phyloP scores from a whole-genome alignment of 2,329 filamentous ascomycete genomes.

The Colletotrichum shisoi region DNA sequence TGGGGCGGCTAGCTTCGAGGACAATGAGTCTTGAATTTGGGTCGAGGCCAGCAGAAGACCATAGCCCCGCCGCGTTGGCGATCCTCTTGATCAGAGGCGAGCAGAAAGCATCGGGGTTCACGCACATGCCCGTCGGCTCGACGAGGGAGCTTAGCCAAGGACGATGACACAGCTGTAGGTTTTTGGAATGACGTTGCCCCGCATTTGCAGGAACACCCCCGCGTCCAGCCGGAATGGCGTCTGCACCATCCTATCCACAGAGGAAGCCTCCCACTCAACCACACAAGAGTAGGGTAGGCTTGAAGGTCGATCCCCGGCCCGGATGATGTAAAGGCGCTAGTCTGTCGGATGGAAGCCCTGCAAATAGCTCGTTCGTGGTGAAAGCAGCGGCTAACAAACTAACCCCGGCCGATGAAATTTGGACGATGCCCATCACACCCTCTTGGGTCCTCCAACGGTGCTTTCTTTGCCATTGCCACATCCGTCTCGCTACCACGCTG shows the following conservation, averaged over 20 bases:
- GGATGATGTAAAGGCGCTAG: constrained; percentile 3
- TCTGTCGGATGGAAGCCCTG: neutral
- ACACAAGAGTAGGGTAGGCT: constrained; percentile 8
- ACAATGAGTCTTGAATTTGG: constrained; percentile 24
- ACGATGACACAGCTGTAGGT: constrained; percentile 5
- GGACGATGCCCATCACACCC: constrained; percentile 27
- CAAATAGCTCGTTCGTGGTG: constrained; percentile 2
- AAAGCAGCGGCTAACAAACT: constrained; percentile 11
- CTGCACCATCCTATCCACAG: constrained; percentile 1
- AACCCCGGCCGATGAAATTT: constrained; percentile 5
- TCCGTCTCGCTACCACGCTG: constrained; percentile 16
- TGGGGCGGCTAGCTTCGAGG: constrained; percentile 16
- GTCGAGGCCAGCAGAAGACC: constrained; percentile 30
- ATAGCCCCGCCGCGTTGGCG: constrained; percentile 20
- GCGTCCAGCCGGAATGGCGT: constrained; percentile 8
- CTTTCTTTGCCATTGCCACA: constrained; percentile 29
- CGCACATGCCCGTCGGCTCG: constrained; percentile 6
- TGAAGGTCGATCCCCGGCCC: neutral
- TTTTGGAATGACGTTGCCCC: constrained; percentile 31
- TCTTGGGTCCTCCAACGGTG: constrained; percentile 29
- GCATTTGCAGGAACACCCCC: constrained; percentile 13
- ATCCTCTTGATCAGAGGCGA: constrained; percentile 27
- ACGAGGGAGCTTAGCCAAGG: constrained; percentile 15
- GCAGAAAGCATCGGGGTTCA: constrained; percentile 8
- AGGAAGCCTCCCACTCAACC: constrained; percentile 14